Evolutionary conservation across 371 early-diverging fungal species (phyloP), one percentile per base, ranked within the genome.

Genomic region (Mucor mucedo): DNA sequence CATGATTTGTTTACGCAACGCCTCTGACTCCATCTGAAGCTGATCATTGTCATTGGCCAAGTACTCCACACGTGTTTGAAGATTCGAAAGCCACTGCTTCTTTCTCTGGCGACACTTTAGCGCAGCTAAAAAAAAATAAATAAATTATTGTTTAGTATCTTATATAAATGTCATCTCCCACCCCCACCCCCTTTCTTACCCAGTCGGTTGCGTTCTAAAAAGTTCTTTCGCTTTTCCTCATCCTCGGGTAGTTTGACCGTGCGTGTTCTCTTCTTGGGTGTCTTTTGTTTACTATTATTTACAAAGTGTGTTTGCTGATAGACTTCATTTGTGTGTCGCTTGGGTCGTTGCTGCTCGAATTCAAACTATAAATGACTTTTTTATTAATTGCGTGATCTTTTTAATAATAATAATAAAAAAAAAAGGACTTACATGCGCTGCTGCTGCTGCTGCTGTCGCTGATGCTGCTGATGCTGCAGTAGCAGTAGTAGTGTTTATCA

Each of bases 61-160:
- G 48, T 73, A 83, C 49, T 92, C 93, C 28, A 93, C 91, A 54
- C 88, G 88, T 30, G 75, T 76, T 65, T 95, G 93, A 52, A 95
- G 81, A 33, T 89, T 86, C 48, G 82, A 81, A 16, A 93, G 75
- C 89, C 91, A 92, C 67, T 91, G 89, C 73, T 93, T 93, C 79
- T 95, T 95, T 72, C 93, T 91, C 72, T 92, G 93, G 21, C 95
- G 87, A 70, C 95, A 95, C 64, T 93, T 93, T 7, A 92, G 83
- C 1, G 95, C 95, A 21, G 95, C 95, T 75, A 76, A 14, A 35
- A 6, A 8, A 1, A 35, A 0, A 0, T 21, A 35, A 6, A 8
- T 35, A 35, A 0, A 0, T 21, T 21, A 21, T 21, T 21, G 21
- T 21, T 21, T 21, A 21, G 21, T 1, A 21, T 21, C 21, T 21